A percentile compares a stretch with the other conserved stretches of the same genome.
These are phyloP conservation scores for Rhazya stricta DNA, from an alignment of 257 asterid species.

Conservation along the genomic window DNA sequence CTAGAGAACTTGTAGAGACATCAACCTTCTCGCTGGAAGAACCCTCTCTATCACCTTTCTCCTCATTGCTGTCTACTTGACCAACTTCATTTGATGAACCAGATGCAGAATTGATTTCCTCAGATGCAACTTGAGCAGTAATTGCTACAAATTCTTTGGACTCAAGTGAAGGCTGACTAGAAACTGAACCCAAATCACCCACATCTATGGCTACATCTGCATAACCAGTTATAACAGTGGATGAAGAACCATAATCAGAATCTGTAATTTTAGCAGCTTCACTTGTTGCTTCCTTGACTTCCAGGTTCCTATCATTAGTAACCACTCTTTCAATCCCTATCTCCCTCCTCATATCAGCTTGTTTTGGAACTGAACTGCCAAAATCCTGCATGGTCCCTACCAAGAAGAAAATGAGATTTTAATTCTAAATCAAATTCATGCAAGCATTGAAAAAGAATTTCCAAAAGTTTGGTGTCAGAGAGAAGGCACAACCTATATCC, in stretches of 20 bases:
- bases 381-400: constrained; percentile 85
- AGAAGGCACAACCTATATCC: constrained; percentile 97
- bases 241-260: constrained; percentile 29
- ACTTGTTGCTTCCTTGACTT: constrained; percentile 26
- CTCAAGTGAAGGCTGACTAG: constrained; percentile 27
- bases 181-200: constrained; percentile 23
- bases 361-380: constrained; percentile 44
- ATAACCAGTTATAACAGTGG: constrained; percentile 24
- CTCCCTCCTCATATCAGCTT: constrained; percentile 37
- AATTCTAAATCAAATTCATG: constrained; percentile 29
- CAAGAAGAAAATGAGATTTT: constrained; percentile 41
- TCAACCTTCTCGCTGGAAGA: constrained; percentile 24
- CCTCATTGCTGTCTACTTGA: constrained; percentile 28
- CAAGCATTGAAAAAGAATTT: constrained; percentile 1
- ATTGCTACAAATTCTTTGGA: constrained; percentile 22
- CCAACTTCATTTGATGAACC: constrained; percentile 30
- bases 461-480: constrained; percentile 39
- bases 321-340: constrained; percentile 35
- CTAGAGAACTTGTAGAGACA: constrained; percentile 29
- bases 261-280: constrained; percentile 29
- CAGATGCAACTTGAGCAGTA: constrained; percentile 31
- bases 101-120: constrained; percentile 28
- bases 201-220: constrained; percentile 33
- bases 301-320: constrained; percentile 27
- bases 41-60: constrained; percentile 25